phyloP scores from a whole-genome alignment of 768 basidiomycete species.

The Mycena epipterygia region DNA sequence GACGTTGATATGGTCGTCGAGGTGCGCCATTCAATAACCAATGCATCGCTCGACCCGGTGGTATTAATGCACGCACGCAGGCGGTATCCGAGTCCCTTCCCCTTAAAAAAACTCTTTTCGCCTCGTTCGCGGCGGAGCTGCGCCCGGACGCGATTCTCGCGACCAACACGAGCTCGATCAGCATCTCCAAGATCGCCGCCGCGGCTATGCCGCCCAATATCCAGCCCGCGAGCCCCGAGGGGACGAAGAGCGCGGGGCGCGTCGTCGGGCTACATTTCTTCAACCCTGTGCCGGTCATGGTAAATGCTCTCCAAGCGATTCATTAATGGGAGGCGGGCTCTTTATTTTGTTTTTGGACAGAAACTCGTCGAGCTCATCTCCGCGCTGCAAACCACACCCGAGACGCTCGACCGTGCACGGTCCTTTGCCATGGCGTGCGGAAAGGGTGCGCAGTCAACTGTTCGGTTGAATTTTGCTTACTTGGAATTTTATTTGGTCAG shows the following conservation, averaged over 20 bases:
- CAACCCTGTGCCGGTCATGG: slow-evolving; percentile 98
- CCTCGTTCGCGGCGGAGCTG: slow-evolving; percentile 74
- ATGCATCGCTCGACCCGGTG: too few species aligned
- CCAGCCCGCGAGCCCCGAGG: slow-evolving; percentile 71
- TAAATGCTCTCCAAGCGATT: slow-evolving; percentile 54
- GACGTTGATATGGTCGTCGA: slow-evolving; percentile 95
- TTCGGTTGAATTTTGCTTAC: not conserved
- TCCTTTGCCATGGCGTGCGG: slow-evolving; percentile 90
- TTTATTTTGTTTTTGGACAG: slow-evolving; percentile 60
- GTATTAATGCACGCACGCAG: slow-evolving; percentile 50
- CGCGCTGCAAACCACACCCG: slow-evolving; percentile 88
- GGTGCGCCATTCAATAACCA: slow-evolving; percentile 55
- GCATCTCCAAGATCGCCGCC: slow-evolving; percentile 93
- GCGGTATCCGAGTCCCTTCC: slow-evolving; percentile 89
- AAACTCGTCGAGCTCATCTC: slow-evolving; percentile 97
- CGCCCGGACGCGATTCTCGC: slow-evolving; percentile 86
- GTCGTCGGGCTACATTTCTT: slow-evolving; percentile 96
- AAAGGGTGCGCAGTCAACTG: slow-evolving; percentile 71
- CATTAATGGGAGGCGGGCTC: too few species aligned
- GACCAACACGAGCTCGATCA: slow-evolving; percentile 94
- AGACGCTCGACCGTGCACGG: slow-evolving; percentile 81
- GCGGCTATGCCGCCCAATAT: slow-evolving; percentile 74
- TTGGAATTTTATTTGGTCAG: slow-evolving; percentile 52
- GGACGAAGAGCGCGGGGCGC: slow-evolving; percentile 73
- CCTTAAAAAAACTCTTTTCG: slow-evolving; percentile 86